Base-by-base conservation (phyloP, 306 rosid genomes). In the Luffa acutangula region DNA sequence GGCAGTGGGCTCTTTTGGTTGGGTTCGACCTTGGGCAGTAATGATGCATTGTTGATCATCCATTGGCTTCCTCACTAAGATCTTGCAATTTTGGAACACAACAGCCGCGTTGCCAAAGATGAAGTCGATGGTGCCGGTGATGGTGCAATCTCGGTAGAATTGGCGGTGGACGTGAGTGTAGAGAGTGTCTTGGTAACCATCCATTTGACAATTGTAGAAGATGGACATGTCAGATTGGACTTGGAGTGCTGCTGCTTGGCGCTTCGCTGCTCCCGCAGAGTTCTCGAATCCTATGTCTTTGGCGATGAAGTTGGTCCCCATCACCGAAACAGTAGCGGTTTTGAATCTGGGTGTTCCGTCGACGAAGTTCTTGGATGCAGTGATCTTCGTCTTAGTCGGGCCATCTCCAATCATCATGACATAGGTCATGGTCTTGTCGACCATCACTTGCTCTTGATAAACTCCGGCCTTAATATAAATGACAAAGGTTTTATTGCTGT, bases 391-490 rank as follows among this genome's bases (percentile, higher is more conserved):
- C 72, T 85, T 88, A 7, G 86, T 81, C 7, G 98, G 90, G 39
- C 98, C 98, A 59, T 94, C 98, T 9, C 97, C 98, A 17, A 89
- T 57, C 64, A 94, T 56, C 37, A 87, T 82, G 59, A 94, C 86
- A 41, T 76, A 42, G 8, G 81, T 84, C 93, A 86, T 87, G 1
- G 2, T 0, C 79, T 81, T 83, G 4, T 37, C 36, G 3, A 94
- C 0, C 2, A 33, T 4, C 2, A 92, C 90, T 7, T 45, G 21
- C 82, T 91, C 96, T 0, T 25, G 36, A 31, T 92, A 94, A 33
- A 87, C 77, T 6, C 98, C 98, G 2, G 79, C 90, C 84, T 91
- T 92, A 21, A 94, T 80, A 39, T 94, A 46, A 51, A 94, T 92
- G 25, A 94, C 93, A 81, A 92, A 92, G 5, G 87, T 82, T 46